These are phyloP conservation scores for Ministeria vibrans DNA, from an alignment of 78 protist species.

Conservation along the genomic window DNA sequence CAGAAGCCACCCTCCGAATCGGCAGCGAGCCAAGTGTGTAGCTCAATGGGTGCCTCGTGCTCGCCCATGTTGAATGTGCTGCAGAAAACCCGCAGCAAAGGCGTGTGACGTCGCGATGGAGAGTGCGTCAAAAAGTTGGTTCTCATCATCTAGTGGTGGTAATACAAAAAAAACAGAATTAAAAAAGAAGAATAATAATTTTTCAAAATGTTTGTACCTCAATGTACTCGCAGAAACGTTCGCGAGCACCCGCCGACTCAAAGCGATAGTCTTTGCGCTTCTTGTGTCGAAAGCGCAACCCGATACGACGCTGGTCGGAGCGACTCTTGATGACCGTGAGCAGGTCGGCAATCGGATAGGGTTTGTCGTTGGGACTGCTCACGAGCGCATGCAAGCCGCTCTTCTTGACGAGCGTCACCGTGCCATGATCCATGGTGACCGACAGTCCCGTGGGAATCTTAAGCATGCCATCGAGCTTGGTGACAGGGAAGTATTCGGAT, in stretches of 20 bases:
- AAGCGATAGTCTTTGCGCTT: not conserved
- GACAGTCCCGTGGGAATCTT: too few relatives aligned
- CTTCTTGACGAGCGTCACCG: too few relatives aligned
- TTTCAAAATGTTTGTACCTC: not conserved
- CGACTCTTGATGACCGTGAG: conserved; percentile 6
- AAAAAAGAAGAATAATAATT: not conserved
- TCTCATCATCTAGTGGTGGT: not conserved
- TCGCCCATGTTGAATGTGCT: conserved; percentile 2
- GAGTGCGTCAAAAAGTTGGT: not conserved
- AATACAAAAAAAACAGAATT: not conserved
- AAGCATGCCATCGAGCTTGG: too few relatives aligned
- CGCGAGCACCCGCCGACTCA: not conserved
- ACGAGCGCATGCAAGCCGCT: too few relatives aligned
- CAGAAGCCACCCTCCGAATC: not conserved
- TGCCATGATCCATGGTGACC: too few relatives aligned
- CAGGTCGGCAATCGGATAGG: too few relatives aligned
- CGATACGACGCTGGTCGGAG: not conserved
- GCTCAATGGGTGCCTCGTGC: not conserved
- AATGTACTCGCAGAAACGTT: not conserved
- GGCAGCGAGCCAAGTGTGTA: not conserved
- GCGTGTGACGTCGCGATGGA: too few relatives aligned
- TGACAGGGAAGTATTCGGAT: too few relatives aligned
- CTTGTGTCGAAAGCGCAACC: not conserved
- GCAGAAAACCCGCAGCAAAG: not conserved
- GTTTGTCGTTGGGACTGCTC: too few relatives aligned